Evolutionary conservation across 768 basidiomycete genomes (phyloP).

Genomic region (Vararia minispora): DNA sequence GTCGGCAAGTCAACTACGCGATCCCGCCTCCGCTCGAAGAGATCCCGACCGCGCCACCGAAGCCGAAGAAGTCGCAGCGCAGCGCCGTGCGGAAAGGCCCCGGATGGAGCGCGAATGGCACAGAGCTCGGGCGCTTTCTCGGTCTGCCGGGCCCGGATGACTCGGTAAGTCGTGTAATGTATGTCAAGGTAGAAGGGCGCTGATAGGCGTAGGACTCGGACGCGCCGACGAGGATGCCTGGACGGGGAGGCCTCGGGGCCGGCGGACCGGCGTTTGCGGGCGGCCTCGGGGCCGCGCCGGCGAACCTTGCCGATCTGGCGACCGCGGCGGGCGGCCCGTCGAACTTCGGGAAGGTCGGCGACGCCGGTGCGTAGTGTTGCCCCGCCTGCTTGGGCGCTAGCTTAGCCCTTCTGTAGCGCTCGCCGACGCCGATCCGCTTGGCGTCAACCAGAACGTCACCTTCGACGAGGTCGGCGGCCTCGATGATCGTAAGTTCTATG

Average conservation of each 20-base stretch:
- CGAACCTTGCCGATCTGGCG: constrained; percentile 54
- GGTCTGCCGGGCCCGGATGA: constrained; percentile 59
- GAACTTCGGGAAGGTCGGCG: constrained; percentile 76
- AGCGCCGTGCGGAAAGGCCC: constrained; percentile 34
- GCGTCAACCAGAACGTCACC: constrained; percentile 85
- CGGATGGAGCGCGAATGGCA: constrained; percentile 73
- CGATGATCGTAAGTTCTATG: constrained; percentile 64
- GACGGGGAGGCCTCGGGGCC: constrained; percentile 58
- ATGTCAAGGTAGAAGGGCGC: too few species aligned
- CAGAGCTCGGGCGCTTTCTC: constrained; percentile 71
- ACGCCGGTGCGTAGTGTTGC: constrained; percentile 55
- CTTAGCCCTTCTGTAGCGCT: constrained; percentile 38
- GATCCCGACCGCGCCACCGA: constrained; percentile 36
- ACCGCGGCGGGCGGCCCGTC: constrained; percentile 69
- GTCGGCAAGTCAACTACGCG: constrained; percentile 64
- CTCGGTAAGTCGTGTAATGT: constrained; percentile 40
- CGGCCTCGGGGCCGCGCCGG: constrained; percentile 48
- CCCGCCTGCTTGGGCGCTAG: too few species aligned
- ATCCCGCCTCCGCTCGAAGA: constrained; percentile 78
- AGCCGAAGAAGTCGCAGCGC: constrained; percentile 19
- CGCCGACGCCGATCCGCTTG: constrained; percentile 92
- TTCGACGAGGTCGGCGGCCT: constrained; percentile 96
- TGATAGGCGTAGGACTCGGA: constrained; percentile 76
- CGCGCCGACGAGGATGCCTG: constrained; percentile 49
- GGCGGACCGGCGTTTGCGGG: constrained; percentile 31